Conservation (phyloP, 208 protist species). For the Trypanosoma brucei region DNA sequence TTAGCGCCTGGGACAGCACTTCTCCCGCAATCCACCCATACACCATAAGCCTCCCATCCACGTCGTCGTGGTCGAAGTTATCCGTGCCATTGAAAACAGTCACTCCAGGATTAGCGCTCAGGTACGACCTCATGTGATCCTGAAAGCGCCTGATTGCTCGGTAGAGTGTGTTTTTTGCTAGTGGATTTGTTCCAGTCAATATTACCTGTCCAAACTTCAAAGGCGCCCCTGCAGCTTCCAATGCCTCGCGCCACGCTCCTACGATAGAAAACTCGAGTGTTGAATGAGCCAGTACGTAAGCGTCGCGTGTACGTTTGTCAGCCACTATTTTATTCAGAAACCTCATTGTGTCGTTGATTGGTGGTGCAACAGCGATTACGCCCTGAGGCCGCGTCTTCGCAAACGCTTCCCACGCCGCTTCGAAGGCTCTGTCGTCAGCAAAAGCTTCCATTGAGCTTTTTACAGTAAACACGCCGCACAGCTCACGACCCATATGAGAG, state of each 20-base stretch:
- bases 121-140: background rate
- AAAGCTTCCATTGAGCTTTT: background rate
- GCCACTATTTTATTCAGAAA: conserved; percentile 2
- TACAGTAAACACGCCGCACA: background rate
- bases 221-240: background rate
- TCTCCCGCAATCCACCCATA: conserved; percentile 39
- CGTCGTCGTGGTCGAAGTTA: conserved; percentile 16
- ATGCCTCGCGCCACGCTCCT: background rate
- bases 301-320: background rate
- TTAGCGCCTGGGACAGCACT: conserved; percentile 22
- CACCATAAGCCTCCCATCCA: conserved; percentile 27
- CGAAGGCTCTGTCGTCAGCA: background rate
- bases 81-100: conserved; percentile 3
- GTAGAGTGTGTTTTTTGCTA: background rate
- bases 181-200: conserved; percentile 2
- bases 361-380: background rate
- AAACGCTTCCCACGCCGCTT: conserved; percentile 1
- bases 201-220: background rate
- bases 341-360: background rate
- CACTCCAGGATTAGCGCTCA: background rate
- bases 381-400: background rate
- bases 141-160: background rate
- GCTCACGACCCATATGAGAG: background rate
- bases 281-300: background rate
- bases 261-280: background rate